Percentiles rank a stretch among this genome's conserved stretches.
Conservation (phyloP, 768 basidiomycete species). For the Tulasnella calospora region DNA sequence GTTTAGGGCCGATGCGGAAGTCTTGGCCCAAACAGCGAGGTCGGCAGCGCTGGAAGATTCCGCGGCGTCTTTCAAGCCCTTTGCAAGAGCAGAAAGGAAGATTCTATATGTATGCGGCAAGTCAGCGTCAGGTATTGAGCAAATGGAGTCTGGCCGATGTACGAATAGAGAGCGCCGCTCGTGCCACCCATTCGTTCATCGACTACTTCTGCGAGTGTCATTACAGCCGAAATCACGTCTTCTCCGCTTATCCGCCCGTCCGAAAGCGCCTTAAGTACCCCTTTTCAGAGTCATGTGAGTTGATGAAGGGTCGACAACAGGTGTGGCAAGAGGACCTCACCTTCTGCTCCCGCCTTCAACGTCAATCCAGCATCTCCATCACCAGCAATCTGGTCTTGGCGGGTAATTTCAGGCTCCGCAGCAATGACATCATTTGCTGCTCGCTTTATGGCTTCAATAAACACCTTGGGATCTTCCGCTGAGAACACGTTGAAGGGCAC, state of each 20-base stretch:
- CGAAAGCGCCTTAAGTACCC: slow-evolving; percentile 54
- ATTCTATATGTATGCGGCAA: slow-evolving; percentile 48
- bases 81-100: slow-evolving; percentile 83
- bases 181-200: slow-evolving; percentile 90
- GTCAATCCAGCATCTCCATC: slow-evolving; percentile 78
- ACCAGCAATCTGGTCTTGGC: slow-evolving; percentile 85
- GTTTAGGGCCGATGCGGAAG: slow-evolving; percentile 53
- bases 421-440: slow-evolving; percentile 63
- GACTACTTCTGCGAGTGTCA: slow-evolving; percentile 64
- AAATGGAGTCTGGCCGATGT: slow-evolving; percentile 35
- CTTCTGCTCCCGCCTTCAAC: slow-evolving; percentile 68
- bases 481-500: slow-evolving; percentile 30
- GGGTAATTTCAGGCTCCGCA: slow-evolving; percentile 85
- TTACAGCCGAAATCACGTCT: slow-evolving; percentile 60
- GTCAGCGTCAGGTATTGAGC: background rate
- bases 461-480: slow-evolving; percentile 47
- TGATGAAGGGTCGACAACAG: slow-evolving; percentile 24
- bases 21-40: slow-evolving; percentile 52
- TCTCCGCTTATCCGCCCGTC: slow-evolving; percentile 54
- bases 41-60: slow-evolving; percentile 38
- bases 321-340: slow-evolving; percentile 37
- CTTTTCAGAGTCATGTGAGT: slow-evolving; percentile 38
- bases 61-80: slow-evolving; percentile 49
- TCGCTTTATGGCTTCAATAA: slow-evolving; percentile 51
- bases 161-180: slow-evolving; percentile 88